These are phyloP conservation scores for Pythium angustatum DNA, from an alignment of 352 stramenopile species.

Conservation along the genomic window DNA sequence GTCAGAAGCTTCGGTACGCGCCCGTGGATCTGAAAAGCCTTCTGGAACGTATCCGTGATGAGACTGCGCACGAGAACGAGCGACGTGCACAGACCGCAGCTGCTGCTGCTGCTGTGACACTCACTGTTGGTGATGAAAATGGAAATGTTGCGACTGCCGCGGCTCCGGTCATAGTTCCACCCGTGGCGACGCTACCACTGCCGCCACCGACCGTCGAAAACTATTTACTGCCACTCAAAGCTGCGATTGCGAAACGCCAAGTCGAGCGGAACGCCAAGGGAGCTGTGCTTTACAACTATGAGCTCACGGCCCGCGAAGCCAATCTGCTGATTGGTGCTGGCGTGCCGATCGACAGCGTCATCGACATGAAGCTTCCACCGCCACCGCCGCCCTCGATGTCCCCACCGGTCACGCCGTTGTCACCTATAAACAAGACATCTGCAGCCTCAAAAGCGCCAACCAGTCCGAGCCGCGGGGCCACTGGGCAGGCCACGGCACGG, in stretches of 20 bases:
- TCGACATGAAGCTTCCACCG: constrained; percentile 45
- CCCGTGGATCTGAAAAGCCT: constrained; percentile 40
- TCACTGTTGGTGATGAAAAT: background rate
- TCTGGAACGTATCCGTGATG: constrained; percentile 29
- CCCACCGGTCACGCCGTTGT: background rate
- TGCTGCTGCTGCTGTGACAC: background rate
- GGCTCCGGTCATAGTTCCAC: background rate
- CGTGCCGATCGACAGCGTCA: constrained; percentile 52
- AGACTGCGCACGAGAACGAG: constrained; percentile 9
- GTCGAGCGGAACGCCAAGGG: constrained; percentile 29
- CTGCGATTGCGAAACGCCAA: constrained; percentile 25
- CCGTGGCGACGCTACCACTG: background rate
- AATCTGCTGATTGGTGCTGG: constrained; percentile 49
- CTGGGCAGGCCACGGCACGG: background rate
- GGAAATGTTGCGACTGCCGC: background rate
- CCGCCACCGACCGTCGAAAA: constrained; percentile 24
- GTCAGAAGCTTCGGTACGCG: constrained; percentile 46
- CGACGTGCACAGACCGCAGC: background rate
- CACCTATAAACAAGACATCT: background rate
- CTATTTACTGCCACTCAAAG: constrained; percentile 24
- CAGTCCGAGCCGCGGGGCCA: constrained; percentile 3
- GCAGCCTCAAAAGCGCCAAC: background rate
- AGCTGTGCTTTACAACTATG: constrained; percentile 60
- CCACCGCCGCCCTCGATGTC: background rate
- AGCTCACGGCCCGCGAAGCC: constrained; percentile 44